A percentile compares a stretch with the other conserved stretches of the same genome.
Conservation (phyloP, 768 basidiomycete species). For the Megacollybia marginata region DNA sequence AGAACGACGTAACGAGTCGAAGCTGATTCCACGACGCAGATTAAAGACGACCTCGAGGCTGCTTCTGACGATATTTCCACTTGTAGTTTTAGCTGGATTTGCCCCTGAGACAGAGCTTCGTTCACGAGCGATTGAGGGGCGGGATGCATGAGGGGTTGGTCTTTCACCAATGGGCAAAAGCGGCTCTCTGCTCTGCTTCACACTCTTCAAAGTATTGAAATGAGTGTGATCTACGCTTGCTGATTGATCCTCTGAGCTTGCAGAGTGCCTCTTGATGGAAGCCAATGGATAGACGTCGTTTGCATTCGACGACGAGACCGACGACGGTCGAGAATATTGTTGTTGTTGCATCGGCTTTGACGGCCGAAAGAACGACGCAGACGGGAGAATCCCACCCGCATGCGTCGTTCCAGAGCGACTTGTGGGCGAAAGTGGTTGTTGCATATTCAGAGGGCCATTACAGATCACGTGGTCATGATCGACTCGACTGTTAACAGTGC, state of each 20-base stretch:
- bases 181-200: slow-evolving; percentile 68
- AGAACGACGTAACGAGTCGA: slow-evolving; percentile 39
- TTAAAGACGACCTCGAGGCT: slow-evolving; percentile 57
- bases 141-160: slow-evolving; percentile 17
- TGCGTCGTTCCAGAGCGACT: slow-evolving; percentile 36
- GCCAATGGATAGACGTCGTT: slow-evolving; percentile 34
- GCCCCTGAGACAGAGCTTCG: not conserved
- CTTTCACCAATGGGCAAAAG: slow-evolving; percentile 50
- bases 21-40: slow-evolving; percentile 42
- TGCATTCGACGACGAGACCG: slow-evolving; percentile 23
- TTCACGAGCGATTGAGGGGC: slow-evolving; percentile 12
- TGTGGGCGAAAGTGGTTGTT: not conserved
- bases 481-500: slow-evolving; percentile 13
- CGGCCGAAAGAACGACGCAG: slow-evolving; percentile 73
- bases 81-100: slow-evolving; percentile 5
- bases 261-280: slow-evolving; percentile 28
- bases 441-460: not conserved
- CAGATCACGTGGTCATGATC: no score
- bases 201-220: slow-evolving; percentile 29
- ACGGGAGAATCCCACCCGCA: slow-evolving; percentile 69
- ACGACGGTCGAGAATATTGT: slow-evolving; percentile 33
- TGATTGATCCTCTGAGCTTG: slow-evolving; percentile 35
- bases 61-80: slow-evolving; percentile 38
- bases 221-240: slow-evolving; percentile 14
- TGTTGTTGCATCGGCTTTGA: slow-evolving; percentile 47